Base-by-base conservation (phyloP, 371 early-diverging fungal species). In the Circinella minor region DNA sequence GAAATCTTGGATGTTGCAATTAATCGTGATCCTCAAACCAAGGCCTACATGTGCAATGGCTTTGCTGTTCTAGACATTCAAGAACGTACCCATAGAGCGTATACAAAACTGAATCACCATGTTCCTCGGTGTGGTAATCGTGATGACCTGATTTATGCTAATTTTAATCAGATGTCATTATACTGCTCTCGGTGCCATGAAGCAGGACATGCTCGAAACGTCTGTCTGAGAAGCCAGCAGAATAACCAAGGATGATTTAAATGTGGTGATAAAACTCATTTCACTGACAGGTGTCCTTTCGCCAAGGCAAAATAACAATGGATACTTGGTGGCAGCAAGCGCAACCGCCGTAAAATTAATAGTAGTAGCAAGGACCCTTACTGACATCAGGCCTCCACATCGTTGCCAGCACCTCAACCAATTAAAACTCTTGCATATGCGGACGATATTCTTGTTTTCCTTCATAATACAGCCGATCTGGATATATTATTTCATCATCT, bases 401-500 rank as follows among this genome's bases (percentile, higher is more conserved):
- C 18, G 38, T 3, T 36, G 4, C 61, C 61, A 3, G 9, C 37
- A 7, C 61, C 61, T 18, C 4, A 15, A 4, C 37, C 37, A 17
- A 4, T 36, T 27, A 34, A 57, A 9, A 17, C 57, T 14, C 55
- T 66, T 17, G 71, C 66, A 4, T 71, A 71, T 51, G 71, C 71
- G 0, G 71, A 71, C 54, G 71, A 71, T 43, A 36, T 65, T 3
- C 39, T 71, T 8, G 57, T 61, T 4, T 65, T 71, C 39, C 65
- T 65, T 9, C 18, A 15, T 3, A 3, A 2, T 36, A 18, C 70
- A 5, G 0, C 0, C 0, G 65, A 70, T 47, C 17, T 57, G 7
- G 46, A 57, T 4, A 43, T 27, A 14, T 36, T 70, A 20, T 18
- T 49, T 11, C 15, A 10, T 3, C 18, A 55, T 34, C 37, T 63